Percentiles rank a stretch among this genome's conserved stretches.
These are phyloP conservation scores for Solanum peruvianum DNA, from an alignment of 257 asterid genomes.

Conservation along the genomic window DNA sequence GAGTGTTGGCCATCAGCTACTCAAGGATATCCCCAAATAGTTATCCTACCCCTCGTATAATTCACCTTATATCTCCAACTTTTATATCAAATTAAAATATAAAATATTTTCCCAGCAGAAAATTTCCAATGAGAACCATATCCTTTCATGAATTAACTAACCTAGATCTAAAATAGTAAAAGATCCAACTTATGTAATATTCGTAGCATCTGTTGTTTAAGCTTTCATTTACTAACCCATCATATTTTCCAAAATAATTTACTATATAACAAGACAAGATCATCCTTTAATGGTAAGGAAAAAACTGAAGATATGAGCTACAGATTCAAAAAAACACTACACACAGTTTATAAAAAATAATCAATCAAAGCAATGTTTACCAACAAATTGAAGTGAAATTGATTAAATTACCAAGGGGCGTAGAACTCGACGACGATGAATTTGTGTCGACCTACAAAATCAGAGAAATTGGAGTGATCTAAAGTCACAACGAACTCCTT, in stretches of 20 bases:
- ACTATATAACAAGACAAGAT: background rate
- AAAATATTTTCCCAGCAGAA: background rate
- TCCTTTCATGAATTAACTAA: background rate
- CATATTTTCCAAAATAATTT: background rate
- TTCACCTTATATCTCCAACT: background rate
- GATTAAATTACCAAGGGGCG: conserved; percentile 61
- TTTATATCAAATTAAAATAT: background rate
- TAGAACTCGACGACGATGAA: conserved; percentile 81
- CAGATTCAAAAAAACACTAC: background rate
- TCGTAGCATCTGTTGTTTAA: background rate
- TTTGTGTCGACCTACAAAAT: conserved; percentile 56
- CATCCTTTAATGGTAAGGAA: background rate
- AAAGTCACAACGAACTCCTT: conserved; percentile 64
- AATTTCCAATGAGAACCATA: background rate
- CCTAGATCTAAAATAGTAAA: background rate
- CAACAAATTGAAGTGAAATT: background rate
- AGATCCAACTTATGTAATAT: background rate
- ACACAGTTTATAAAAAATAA: background rate
- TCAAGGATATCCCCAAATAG: background rate
- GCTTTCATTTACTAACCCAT: background rate
- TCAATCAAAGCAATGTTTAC: background rate
- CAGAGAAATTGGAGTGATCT: conserved; percentile 72
- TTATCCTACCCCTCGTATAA: background rate
- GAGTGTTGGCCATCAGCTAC: background rate
- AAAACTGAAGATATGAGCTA: background rate